phyloP scores from a whole-genome alignment of 768 basidiomycete genomes.

The Lactarius psammicola region DNA sequence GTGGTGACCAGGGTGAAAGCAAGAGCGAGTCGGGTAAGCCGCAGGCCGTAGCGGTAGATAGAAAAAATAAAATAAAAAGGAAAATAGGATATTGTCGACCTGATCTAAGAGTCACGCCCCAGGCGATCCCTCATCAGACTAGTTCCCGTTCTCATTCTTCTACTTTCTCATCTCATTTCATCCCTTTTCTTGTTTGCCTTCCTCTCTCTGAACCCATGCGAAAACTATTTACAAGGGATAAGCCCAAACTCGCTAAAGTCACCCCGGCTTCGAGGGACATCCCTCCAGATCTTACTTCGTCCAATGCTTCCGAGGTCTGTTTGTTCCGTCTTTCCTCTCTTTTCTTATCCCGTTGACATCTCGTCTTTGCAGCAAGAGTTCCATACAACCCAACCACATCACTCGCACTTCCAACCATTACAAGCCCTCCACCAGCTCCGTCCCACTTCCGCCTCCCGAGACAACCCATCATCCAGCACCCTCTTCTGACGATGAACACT shows the following conservation, averaged over 20 bases:
- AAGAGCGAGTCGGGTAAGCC: no score
- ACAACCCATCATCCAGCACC: conserved; percentile 34
- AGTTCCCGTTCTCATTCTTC: neutral
- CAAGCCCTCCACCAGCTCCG: conserved; percentile 23
- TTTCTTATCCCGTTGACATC: neutral
- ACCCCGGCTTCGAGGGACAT: conserved; percentile 32
- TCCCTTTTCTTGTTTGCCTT: neutral
- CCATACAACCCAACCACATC: conserved; percentile 19
- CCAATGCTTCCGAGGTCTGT: conserved; percentile 34
- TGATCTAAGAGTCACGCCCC: conserved; percentile 13
- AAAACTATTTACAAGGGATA: conserved; percentile 57
- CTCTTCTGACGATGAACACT: conserved; percentile 43
- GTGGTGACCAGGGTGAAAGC: no score
- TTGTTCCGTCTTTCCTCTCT: neutral
- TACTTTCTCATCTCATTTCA: neutral
- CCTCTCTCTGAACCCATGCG: conserved; percentile 44
- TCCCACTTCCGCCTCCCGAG: conserved; percentile 15
- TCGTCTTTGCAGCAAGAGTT: conserved; percentile 7
- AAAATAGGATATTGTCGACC: neutral
- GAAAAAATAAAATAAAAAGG: neutral
- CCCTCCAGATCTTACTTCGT: conserved; percentile 34
- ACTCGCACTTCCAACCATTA: neutral
- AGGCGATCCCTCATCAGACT: conserved; percentile 16
- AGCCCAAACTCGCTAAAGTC: conserved; percentile 41
- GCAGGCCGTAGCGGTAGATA: neutral